Base-by-base conservation (phyloP, 352 stramenopile genomes). In the Globisporangium okanoganense region DNA sequence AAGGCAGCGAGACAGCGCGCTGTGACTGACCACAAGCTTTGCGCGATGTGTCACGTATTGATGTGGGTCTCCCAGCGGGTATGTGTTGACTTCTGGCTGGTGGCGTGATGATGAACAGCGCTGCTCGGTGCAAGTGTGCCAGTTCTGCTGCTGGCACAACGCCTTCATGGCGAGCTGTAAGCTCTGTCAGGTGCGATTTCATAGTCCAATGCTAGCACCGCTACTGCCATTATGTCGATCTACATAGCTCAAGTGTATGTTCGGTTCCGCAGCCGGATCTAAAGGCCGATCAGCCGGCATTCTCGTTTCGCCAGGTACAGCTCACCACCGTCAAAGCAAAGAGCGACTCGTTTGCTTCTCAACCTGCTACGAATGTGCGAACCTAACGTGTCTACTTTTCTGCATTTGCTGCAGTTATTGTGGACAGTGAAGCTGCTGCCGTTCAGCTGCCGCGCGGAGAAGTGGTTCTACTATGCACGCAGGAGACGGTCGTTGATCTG, bases 371-470 rank as follows among this genome's bases (percentile, higher is more conserved):
- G 33, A 25, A 9, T 12, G 14, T n/a, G 33, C 6, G 2, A 22
- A 35, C 5, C 5, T 20, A 43, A 47, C 10, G 3, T 5, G 18
- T 10, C 33, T 47, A 14, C 20, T 47, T 27, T 33, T 31, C 2
- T 25, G 12, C 22, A 29, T 13, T 7, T 18, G 14, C 3, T 24
- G 22, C 63, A 81, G 61, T 54, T 84, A 1, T 55, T 84, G 13
- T 81, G 75, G 75, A 64, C 61, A 27, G 63, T 81, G n/a, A 79
- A 84, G 56, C 59, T 84, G 60, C 68, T 84, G 51, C 72, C 75
- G 33, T 81, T 81, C 36, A 51, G 62, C 27, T 78, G 63, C 3
- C 75, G 73, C 16, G 75, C 70, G 22, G 75, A 84, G 43, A 81
- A 81, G 56, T 81, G 75, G 75, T 64, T 84, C 10, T 84, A 71